phyloP scores from a whole-genome alignment of 129 eudicot species.

The Tagetes patula region DNA sequence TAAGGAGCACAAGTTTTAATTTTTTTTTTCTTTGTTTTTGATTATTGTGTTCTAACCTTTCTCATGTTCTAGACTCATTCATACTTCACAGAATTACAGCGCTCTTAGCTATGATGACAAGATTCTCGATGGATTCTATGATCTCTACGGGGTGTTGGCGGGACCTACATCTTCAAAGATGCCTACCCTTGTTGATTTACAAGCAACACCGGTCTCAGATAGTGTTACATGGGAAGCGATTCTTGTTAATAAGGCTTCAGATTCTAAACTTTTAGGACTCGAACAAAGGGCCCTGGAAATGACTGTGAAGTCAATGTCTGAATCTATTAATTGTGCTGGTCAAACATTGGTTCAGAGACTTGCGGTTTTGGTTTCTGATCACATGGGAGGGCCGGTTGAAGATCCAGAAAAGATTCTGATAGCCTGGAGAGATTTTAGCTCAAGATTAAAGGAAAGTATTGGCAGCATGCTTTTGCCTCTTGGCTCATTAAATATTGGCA shows the following conservation, averaged over 20 bases:
- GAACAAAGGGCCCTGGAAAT: constrained; percentile 58
- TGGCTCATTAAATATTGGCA: constrained; percentile 77
- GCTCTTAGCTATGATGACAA: constrained; percentile 91
- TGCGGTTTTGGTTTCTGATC: constrained; percentile 72
- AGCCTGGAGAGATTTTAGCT: constrained; percentile 69
- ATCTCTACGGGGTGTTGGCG: constrained; percentile 60
- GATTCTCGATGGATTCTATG: constrained; percentile 91
- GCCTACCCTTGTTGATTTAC: constrained; percentile 89
- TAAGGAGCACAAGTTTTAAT: neutral
- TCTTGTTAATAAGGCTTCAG: constrained; percentile 67
- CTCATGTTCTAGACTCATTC: constrained; percentile 66
- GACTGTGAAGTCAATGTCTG: constrained; percentile 50
- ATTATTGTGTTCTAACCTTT: constrained; percentile 43
- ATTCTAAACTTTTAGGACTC: constrained; percentile 60
- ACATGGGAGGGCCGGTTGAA: constrained; percentile 91
- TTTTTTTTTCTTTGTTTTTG: neutral
- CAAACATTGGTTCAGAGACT: constrained; percentile 53
- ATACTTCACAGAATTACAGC: constrained; percentile 83
- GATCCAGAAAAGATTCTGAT: constrained; percentile 75
- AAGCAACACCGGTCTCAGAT: constrained; percentile 55
- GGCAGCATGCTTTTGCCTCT: constrained; percentile 94
- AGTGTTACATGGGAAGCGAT: constrained; percentile 82
- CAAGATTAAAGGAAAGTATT: constrained; percentile 53
- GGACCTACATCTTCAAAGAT: constrained; percentile 57
- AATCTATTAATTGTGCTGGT: constrained; percentile 33